These are phyloP conservation scores for Pseudevernia furfuracea DNA, from an alignment of 495 filamentous ascomycete species.

Conservation along the genomic window DNA sequence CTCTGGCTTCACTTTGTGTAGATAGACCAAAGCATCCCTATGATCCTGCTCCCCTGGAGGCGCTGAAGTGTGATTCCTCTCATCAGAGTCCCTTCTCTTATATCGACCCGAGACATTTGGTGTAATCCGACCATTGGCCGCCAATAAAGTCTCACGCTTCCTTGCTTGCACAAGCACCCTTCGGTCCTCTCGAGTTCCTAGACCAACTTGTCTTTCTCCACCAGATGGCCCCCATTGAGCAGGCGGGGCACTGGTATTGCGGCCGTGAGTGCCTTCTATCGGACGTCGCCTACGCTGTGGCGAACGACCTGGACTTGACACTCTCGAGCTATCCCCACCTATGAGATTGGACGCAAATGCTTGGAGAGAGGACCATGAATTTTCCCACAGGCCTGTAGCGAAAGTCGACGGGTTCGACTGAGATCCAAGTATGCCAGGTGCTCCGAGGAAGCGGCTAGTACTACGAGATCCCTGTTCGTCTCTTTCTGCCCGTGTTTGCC, in stretches of 20 bases:
- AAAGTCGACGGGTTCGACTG: slow-evolving; percentile 32
- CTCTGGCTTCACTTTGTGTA: slow-evolving; percentile 72
- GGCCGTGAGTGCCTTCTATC: slow-evolving; percentile 37
- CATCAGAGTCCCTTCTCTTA: slow-evolving; percentile 55
- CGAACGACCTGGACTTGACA: slow-evolving; percentile 29
- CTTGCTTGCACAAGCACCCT: slow-evolving; percentile 51
- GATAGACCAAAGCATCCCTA: slow-evolving; percentile 70
- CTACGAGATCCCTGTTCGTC: slow-evolving; percentile 29
- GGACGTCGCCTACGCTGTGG: slow-evolving; percentile 39
- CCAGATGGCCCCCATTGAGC: slow-evolving; percentile 51
- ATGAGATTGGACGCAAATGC: slow-evolving; percentile 47
- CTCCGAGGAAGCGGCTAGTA: slow-evolving; percentile 28
- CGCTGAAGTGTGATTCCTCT: slow-evolving; percentile 34
- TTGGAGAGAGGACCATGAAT: slow-evolving; percentile 49
- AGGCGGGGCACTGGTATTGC: slow-evolving; percentile 34
- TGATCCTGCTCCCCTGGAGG: slow-evolving; percentile 44
- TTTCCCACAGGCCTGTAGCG: slow-evolving; percentile 41
- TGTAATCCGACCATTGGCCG: slow-evolving; percentile 44
- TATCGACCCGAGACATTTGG: slow-evolving; percentile 42
- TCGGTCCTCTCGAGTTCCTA: slow-evolving; percentile 49
- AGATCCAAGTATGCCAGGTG: slow-evolving; percentile 26
- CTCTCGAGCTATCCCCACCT: slow-evolving; percentile 38
- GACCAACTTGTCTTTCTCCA: slow-evolving; percentile 40
- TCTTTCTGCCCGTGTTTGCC: slow-evolving; percentile 8
- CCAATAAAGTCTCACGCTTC: slow-evolving; percentile 54